Evolutionary conservation across 1,284 basidiomycete genomes (phyloP), one percentile per base, ranked within the genome.

Genomic region (Microbotryomycetes sp.): DNA sequence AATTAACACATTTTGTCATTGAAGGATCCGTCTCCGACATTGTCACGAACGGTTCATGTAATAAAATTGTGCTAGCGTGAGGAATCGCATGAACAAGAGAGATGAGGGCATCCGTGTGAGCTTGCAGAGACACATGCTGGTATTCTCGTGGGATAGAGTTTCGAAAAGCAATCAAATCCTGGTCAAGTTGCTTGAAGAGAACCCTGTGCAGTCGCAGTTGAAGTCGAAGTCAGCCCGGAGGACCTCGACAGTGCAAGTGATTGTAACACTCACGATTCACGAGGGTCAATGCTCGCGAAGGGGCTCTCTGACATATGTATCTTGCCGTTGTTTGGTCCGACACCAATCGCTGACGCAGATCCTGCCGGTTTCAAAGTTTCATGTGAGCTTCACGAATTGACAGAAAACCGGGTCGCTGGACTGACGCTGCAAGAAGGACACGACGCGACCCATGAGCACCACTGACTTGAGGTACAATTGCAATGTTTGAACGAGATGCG

Each of bases 401-500:
- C 6, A 42, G 2, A 2, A 3, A 5, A 15, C 19, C 0, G 2
- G 14, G n/a, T 42, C 57, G n/a, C 50, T 28, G 25, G 50, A 29
- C 50, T 25, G 51, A 47, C 62, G 66, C 25, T 62, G 55, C 1
- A 70, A 46, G 23, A 62, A 69, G 1, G 62, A 53, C 46, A 59
- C 56, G 7, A 68, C 69, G 2, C 67, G 58, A 6, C 62, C 62
- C 25, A 69, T 36, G 12, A 70, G 58, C 12, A 69, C 59, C 16
- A 68, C 58, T 2, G 63, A 59, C 52, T 70, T 70, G 50, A 69
- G 56, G 29, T 69, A 60, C n/a, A 69, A 62, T 55, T 65, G 66
- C 6, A 59, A 28, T 14, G 66, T 52, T 14, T 59, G 57, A 19
- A 69, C 63, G 12, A 69, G 57, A 6, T 60, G 55, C 7, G 63